Percentiles rank a stretch among this genome's conserved stretches.
These are phyloP conservation scores for Beauveria rudraprayagi DNA, from an alignment of 2,329 filamentous ascomycete species.

Conservation along the genomic window DNA sequence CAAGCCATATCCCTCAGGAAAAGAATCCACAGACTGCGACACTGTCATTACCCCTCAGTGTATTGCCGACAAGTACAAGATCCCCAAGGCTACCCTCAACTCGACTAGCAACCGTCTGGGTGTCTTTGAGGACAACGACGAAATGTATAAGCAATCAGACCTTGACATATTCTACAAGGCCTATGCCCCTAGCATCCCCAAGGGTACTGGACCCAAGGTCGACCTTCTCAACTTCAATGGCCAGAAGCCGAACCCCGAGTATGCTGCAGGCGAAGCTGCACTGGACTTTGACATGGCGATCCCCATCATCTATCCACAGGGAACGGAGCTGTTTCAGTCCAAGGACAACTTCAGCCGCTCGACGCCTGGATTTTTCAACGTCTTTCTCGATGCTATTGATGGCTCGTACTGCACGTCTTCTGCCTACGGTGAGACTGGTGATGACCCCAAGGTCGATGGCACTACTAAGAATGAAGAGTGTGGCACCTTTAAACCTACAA, in stretches of 20 bases:
- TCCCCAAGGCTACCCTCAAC: conserved; percentile 18
- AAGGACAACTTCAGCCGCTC: not conserved
- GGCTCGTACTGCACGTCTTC: conserved; percentile 38
- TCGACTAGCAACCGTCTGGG: conserved; percentile 30
- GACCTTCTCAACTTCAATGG: conserved; percentile 22
- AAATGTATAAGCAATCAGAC: conserved; percentile 32
- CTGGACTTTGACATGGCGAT: conserved; percentile 42
- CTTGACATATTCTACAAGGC: conserved; percentile 29
- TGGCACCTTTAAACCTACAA: conserved; percentile 16
- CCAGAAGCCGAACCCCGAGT: conserved; percentile 13
- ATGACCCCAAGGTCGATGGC: not conserved
- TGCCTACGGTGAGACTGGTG: conserved; percentile 19
- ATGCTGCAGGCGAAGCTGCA: conserved; percentile 31
- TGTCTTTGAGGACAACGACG: conserved; percentile 31
- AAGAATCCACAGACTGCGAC: conserved; percentile 30
- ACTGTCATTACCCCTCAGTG: conserved; percentile 48
- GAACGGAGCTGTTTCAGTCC: conserved; percentile 29
- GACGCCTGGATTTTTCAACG: not conserved
- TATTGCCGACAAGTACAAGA: conserved; percentile 37
- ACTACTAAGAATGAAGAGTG: conserved; percentile 13
- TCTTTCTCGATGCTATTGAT: conserved; percentile 42
- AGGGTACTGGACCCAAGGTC: conserved; percentile 26
- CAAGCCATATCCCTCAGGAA: not conserved
- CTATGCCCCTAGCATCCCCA: conserved; percentile 26
- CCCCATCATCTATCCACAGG: conserved; percentile 44